Percentiles rank a stretch among this genome's conserved stretches.
Conservation (phyloP, 129 eudicot species). For the Pseudognaphalium luteoalbum region DNA sequence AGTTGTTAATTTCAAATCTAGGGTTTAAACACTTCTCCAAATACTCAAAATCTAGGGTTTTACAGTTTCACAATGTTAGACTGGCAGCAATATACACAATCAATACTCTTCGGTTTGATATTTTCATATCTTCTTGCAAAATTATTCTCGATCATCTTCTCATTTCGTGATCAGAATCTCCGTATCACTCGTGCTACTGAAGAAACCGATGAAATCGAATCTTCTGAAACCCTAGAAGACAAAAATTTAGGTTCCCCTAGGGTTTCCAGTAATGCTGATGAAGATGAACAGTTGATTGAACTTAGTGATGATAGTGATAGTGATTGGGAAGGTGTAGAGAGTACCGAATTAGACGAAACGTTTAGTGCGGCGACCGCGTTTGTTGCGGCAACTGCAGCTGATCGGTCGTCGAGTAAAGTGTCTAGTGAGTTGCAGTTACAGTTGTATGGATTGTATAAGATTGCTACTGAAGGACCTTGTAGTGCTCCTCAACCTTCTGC, state of each 20-base stretch:
- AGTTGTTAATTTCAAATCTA: neutral
- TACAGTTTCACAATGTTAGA: conserved; percentile 50
- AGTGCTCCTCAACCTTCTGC: conserved; percentile 80
- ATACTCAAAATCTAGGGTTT: too few species aligned
- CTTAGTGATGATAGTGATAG: conserved; percentile 44
- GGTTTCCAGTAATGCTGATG: conserved; percentile 28
- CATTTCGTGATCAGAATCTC: conserved; percentile 81
- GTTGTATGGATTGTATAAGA: conserved; percentile 86
- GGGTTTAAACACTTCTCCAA: neutral
- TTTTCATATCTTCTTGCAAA: conserved; percentile 86
- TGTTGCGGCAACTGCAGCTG: conserved; percentile 91
- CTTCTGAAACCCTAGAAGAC: neutral
- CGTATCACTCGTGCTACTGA: conserved; percentile 46
- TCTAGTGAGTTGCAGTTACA: conserved; percentile 79
- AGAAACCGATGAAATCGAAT: conserved; percentile 24
- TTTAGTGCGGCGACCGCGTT: conserved; percentile 97
- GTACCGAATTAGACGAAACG: conserved; percentile 86
- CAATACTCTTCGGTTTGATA: conserved; percentile 64
- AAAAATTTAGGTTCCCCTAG: conserved; percentile 33
- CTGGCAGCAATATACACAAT: conserved; percentile 72
- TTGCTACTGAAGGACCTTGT: conserved; percentile 97
- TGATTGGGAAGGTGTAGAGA: conserved; percentile 99
- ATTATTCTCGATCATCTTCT: conserved; percentile 71
- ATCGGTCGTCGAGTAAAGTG: conserved; percentile 56
- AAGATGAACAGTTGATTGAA: conserved; percentile 13